Evolutionary conservation across 140 eudicot species (phyloP), one percentile per base, ranked within the genome.

Genomic region (Flaveria floridana): DNA sequence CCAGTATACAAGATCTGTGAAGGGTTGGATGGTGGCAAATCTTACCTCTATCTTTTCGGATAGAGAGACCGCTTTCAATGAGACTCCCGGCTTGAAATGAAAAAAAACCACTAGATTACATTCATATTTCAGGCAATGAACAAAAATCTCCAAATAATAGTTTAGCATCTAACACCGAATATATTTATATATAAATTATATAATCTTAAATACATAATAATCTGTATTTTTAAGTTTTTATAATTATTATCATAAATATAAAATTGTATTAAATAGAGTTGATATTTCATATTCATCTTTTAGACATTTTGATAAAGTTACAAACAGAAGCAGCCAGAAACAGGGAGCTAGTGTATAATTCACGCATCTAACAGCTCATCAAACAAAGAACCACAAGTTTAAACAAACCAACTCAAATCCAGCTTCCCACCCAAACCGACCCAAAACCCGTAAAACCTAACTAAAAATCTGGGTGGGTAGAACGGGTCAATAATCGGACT

Each of bases 321-420:
- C 53, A 62, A 47, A 34, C 46, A 76, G 34, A 66, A 67, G 68
- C 21, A 26, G 3, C 42, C 39, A 18, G 68, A 72, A 56, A 56
- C 37, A 23, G 20, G 3, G 28, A 11, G 44, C 13, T 2, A 59
- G 78, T 73, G 57, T 39, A 18, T 25, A 59, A 48, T 42, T 57
- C 78, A 59, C 7, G 16, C 28, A 73, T 76, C 14, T 75, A 25
- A 66, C 80, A 76, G 9, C 68, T 52, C 47, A 21, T 39, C 37
- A 66, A 53, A 66, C 30, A 76, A 41, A 51, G 34, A 52, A 57
- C 70, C 58, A 56, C 76, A 76, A 26, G 81, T 77, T 77, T 77
- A 68, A 52, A 56, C 28, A 46, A 56, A 25, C 16, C 69, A 76
- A 76, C 63, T 63, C 78, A 44, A 21, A 59, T 16, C 42, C 39